Percentiles rank a stretch among this genome's conserved stretches.
These are phyloP conservation scores for Trichoderma afroharzianum DNA, from an alignment of 2,329 filamentous ascomycete species.

Conservation along the genomic window DNA sequence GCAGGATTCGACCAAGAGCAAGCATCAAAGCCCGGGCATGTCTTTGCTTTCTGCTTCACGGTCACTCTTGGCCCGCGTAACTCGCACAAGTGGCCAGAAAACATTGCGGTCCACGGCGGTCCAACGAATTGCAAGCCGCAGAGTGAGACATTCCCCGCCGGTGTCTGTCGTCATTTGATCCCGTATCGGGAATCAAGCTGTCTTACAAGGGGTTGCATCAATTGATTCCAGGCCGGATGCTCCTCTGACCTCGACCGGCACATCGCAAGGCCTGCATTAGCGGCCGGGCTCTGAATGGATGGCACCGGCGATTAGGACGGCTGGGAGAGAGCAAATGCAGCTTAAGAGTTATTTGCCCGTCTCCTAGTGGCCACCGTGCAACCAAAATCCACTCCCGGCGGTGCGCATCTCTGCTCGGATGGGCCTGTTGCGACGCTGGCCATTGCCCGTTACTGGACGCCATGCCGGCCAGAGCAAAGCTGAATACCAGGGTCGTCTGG, in stretches of 20 bases:
- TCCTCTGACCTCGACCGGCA: background rate
- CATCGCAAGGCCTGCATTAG: constrained; percentile 22
- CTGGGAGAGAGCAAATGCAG: background rate
- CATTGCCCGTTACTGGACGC: constrained; percentile 1
- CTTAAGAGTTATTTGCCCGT: background rate
- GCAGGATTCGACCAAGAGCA: background rate
- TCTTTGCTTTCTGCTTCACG: background rate
- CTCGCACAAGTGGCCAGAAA: background rate
- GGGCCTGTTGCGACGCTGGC: background rate
- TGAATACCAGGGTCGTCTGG: constrained; percentile 10
- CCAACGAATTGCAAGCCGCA: constrained; percentile 5
- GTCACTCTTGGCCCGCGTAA: background rate
- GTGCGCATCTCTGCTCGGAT: background rate
- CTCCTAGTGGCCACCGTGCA: constrained; percentile 10
- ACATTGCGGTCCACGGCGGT: background rate
- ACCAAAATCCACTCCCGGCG: background rate
- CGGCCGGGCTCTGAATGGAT: constrained; percentile 8
- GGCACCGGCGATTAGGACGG: constrained; percentile 12
- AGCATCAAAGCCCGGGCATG: background rate
- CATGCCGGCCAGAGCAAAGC: constrained; percentile 10
- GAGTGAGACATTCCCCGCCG: constrained; percentile 13
- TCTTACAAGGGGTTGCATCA: background rate
- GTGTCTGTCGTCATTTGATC: constrained; percentile 5
- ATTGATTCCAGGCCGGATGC: background rate
- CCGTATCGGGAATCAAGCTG: constrained; percentile 11